These are phyloP conservation scores for Linum usitatissimum DNA, from an alignment of 345 rosid genomes.

Conservation along the genomic window DNA sequence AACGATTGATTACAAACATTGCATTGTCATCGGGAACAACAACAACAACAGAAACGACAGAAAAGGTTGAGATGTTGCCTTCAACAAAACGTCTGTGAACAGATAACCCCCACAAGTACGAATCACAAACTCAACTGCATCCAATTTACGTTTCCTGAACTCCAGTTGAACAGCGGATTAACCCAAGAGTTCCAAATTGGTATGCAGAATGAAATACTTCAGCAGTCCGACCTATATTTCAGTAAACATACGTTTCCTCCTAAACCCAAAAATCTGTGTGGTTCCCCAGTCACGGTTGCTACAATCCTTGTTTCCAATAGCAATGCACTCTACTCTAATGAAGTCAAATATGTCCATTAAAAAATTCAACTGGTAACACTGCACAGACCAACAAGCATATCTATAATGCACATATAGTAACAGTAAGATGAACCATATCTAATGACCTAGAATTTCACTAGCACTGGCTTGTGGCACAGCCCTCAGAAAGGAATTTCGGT, in stretches of 20 bases:
- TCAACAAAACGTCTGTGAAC: neutral
- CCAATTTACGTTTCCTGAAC: too few species aligned
- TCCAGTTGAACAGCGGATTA: too few species aligned
- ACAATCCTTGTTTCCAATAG: too few species aligned
- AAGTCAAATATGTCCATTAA: neutral
- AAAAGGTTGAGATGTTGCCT: neutral
- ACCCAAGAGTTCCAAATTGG: too few species aligned
- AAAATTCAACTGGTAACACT: neutral
- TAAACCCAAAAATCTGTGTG: too few species aligned
- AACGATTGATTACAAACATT: slow-evolving; percentile 8
- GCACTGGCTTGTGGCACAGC: neutral
- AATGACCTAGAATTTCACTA: neutral
- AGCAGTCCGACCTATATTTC: too few species aligned
- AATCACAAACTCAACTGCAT: too few species aligned
- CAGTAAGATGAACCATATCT: neutral
- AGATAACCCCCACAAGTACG: too few species aligned
- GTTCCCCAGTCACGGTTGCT: too few species aligned
- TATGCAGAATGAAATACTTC: too few species aligned
- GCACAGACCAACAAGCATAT: neutral
- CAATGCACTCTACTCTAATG: neutral
- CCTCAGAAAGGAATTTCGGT: neutral
- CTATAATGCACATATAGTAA: neutral
- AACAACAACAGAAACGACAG: too few species aligned
- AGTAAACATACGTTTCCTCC: too few species aligned
- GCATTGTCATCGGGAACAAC: slow-evolving; percentile 5